Evolutionary conservation across 2,329 filamentous ascomycete genomes (phyloP), one percentile per base, ranked within the genome.

Genomic region (Iodosphaeria phyllophila): DNA sequence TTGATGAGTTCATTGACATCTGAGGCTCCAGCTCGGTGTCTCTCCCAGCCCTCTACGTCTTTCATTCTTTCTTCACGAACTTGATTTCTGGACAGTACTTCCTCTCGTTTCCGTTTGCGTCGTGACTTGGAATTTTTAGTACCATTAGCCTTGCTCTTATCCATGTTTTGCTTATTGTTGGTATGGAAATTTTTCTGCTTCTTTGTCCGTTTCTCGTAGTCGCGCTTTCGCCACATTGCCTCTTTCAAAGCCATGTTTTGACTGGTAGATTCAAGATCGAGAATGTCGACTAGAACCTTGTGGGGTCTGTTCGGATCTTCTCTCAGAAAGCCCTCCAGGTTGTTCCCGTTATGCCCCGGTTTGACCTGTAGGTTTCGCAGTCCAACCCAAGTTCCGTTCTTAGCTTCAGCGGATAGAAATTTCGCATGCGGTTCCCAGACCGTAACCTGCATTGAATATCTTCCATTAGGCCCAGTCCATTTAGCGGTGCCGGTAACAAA

Each of bases 391-490:
- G 68, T 53, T 4, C 66, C 64, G n/a, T 52, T 44, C 3, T 56
- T 50, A 14, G 89, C 50, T 5, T 65, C 44, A 1, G 58, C 40
- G 5, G 13, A 10, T n/a, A 74, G 60, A 32, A 53, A 66, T 2
- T 42, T 37, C 2, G 70, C 66, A 43, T 92, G 76, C 0, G 65
- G 64, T 9, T 74, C 68, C 44, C 59, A 91, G 15, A 77, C 58
- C 15, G 69, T 75, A 13, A 93, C 50, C 36, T 74, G 70, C 26
- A 93, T 54, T 2, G 71, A 74, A 40, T 64, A 55, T 38, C 72
- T 70, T 3, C 83, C 84, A 35, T 55, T 74, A 0, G 84, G 84
- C 0, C 83, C 82, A 2, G 54, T 52, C 77, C 78, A 92, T 3
- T 28, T 31, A 11, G 27, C 30, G 12, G 43, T 42, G 4, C 62